Evolutionary conservation across 805 yeast species (phyloP).

Genomic region (Myxozyma sirexii): DNA sequence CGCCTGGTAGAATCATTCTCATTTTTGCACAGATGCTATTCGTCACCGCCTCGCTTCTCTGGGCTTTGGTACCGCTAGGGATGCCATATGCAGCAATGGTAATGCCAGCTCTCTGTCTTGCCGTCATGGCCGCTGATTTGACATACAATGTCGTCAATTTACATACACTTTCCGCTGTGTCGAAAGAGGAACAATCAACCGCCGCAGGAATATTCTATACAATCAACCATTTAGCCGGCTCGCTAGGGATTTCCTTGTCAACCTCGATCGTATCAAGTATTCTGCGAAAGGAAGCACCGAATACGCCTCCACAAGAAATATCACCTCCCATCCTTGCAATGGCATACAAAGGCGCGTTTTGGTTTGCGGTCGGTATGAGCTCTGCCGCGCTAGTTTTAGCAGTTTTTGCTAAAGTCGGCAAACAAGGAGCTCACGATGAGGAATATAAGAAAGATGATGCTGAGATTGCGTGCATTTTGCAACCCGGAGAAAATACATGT

Average conservation of each 20-base stretch:
- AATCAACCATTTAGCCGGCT: constrained; percentile 46
- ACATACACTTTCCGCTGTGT: constrained; percentile 49
- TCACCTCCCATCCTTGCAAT: constrained; percentile 2
- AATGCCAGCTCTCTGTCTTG: constrained; percentile 49
- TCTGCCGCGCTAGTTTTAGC: constrained; percentile 39
- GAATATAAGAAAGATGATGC: background rate
- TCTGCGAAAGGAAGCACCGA: constrained; percentile 8
- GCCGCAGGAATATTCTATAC: constrained; percentile 58
- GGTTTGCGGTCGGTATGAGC: constrained; percentile 44
- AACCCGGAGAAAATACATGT: constrained; percentile 15
- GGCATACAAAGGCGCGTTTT: constrained; percentile 34
- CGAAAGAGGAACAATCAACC: constrained; percentile 46
- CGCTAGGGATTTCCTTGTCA: constrained; percentile 50
- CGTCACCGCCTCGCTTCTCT: constrained; percentile 45
- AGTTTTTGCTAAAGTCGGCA: constrained; percentile 45
- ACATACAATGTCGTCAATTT: constrained; percentile 52
- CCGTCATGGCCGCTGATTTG: constrained; percentile 54
- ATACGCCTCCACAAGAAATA: background rate
- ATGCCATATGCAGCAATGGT: constrained; percentile 51
- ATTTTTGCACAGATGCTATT: constrained; percentile 46
- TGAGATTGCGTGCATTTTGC: constrained; percentile 13
- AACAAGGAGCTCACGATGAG: constrained; percentile 18
- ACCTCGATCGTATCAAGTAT: constrained; percentile 47
- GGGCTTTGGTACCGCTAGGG: constrained; percentile 47
- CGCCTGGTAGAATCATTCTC: constrained; percentile 48